These are phyloP conservation scores for Schizosaccharomyces cryophilus DNA, from an alignment of 805 yeast species.

Conservation along the genomic window DNA sequence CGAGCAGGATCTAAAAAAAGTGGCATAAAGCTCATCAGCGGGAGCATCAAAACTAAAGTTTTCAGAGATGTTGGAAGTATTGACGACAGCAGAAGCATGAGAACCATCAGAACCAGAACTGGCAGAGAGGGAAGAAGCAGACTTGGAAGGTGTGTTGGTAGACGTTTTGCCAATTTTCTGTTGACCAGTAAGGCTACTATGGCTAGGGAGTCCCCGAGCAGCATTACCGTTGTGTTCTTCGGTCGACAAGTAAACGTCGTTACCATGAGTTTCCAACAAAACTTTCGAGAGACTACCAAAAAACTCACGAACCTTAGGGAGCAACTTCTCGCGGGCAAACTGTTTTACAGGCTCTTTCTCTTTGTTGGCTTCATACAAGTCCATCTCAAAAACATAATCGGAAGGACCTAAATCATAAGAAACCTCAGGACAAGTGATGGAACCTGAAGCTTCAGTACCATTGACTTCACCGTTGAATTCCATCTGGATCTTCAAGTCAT, in stretches of 20 bases:
- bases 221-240: conserved; percentile 3
- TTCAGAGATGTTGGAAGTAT: conserved; percentile 55
- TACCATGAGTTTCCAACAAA: conserved; percentile 6
- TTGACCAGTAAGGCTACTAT: not conserved
- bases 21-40: conserved; percentile 59
- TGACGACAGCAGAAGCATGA: conserved; percentile 23
- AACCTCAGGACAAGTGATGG: conserved; percentile 67
- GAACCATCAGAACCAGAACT: conserved; percentile 10
- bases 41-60: conserved; percentile 67
- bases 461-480: conserved; percentile 26
- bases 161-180: not conserved
- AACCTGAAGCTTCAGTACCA: conserved; percentile 30
- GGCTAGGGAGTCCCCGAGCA: conserved; percentile 10
- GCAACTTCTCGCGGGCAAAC: conserved; percentile 28
- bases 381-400: conserved; percentile 64
- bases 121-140: conserved; percentile 4
- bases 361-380: conserved; percentile 31
- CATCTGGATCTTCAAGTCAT: conserved; percentile 50
- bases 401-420: conserved; percentile 75
- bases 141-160: conserved; percentile 6
- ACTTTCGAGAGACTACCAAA: conserved; percentile 15
- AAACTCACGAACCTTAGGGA: conserved; percentile 42
- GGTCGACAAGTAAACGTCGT: not conserved
- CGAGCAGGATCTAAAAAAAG: conserved; percentile 54
- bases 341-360: conserved; percentile 23